Evolutionary conservation across 2,329 filamentous ascomycete species (phyloP).

Genomic region (Thyridium curvatum): DNA sequence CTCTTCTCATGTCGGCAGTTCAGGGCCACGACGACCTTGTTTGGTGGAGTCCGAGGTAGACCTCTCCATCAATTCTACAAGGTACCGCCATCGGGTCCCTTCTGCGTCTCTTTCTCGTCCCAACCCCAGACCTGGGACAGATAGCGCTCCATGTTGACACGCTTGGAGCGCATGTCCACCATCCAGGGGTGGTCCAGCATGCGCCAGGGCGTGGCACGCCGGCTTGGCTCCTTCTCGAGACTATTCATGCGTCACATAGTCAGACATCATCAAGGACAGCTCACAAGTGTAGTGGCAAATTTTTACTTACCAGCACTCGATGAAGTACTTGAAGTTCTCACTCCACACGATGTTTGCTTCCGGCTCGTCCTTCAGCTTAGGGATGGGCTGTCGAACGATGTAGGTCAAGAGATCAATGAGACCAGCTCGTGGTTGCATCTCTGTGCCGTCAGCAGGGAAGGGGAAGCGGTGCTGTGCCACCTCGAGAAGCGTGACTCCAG

Average conservation of each 20-base stretch:
- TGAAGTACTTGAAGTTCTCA: slow-evolving; percentile 98
- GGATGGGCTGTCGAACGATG: slow-evolving; percentile 92
- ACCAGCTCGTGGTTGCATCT: slow-evolving; percentile 88
- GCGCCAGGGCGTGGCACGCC: slow-evolving; percentile 91
- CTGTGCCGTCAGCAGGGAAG: slow-evolving; percentile 92
- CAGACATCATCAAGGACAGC: slow-evolving; percentile 6
- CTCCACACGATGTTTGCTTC: slow-evolving; percentile 89
- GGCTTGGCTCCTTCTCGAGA: slow-evolving; percentile 84
- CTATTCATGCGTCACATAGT: slow-evolving; percentile 38
- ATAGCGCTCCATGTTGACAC: slow-evolving; percentile 96
- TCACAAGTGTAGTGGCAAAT: not conserved
- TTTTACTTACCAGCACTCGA: slow-evolving; percentile 87
- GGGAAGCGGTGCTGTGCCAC: slow-evolving; percentile 99
- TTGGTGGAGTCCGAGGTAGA: too few relatives aligned
- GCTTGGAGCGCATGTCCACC: slow-evolving; percentile 89
- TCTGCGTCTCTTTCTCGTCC: slow-evolving; percentile 52
- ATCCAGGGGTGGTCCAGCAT: slow-evolving; percentile 99
- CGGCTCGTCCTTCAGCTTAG: slow-evolving; percentile 91
- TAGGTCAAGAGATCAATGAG: slow-evolving; percentile 95
- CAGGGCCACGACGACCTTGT: too few relatives aligned
- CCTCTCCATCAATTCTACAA: not conserved
- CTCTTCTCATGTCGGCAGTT: too few relatives aligned
- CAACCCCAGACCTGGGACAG: slow-evolving; percentile 95
- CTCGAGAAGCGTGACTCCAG: slow-evolving; percentile 94
- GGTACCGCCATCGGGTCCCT: slow-evolving; percentile 3